Conservation (phyloP, 371 early-diverging fungal genomes). For the Mucor circinelloides region DNA sequence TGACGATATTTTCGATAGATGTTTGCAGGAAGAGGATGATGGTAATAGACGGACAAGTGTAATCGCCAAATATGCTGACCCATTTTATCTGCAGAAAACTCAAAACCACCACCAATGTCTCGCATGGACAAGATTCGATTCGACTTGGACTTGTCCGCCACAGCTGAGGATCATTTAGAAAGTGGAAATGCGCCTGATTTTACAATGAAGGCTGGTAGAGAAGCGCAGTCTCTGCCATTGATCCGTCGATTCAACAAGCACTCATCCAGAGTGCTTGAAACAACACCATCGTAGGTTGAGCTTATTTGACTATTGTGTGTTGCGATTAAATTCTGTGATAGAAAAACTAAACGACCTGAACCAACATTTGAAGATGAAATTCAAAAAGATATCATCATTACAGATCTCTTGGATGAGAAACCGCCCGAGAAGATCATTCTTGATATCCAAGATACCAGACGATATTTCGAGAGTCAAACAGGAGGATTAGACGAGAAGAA, state of each 20-base stretch:
- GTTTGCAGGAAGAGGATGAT: slow-evolving; percentile 81
- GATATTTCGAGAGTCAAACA: slow-evolving; percentile 81
- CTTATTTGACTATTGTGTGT: neutral
- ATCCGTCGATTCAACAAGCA: slow-evolving; percentile 91
- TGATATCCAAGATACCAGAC: slow-evolving; percentile 74
- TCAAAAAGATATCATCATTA: slow-evolving; percentile 57
- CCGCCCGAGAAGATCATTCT: slow-evolving; percentile 58
- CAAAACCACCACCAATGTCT: slow-evolving; percentile 52
- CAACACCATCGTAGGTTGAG: slow-evolving; percentile 31
- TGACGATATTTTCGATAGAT: slow-evolving; percentile 86
- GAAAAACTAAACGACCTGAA: slow-evolving; percentile 18
- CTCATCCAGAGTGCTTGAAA: slow-evolving; percentile 81
- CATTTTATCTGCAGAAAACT: slow-evolving; percentile 29
- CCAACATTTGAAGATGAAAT: slow-evolving; percentile 41
- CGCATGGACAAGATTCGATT: slow-evolving; percentile 61
- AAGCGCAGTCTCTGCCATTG: slow-evolving; percentile 71
- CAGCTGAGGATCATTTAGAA: slow-evolving; percentile 79
- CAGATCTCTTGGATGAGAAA: slow-evolving; percentile 63
- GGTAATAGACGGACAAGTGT: slow-evolving; percentile 32
- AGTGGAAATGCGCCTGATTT: slow-evolving; percentile 85
- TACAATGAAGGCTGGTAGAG: slow-evolving; percentile 83
- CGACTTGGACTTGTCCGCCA: slow-evolving; percentile 80
- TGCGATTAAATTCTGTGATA: neutral
- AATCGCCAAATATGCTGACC: neutral
- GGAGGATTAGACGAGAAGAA: slow-evolving; percentile 31